These are phyloP conservation scores for Coemansia brasiliensis DNA, from an alignment of 192 early-diverging fungal species.

Conservation along the genomic window DNA sequence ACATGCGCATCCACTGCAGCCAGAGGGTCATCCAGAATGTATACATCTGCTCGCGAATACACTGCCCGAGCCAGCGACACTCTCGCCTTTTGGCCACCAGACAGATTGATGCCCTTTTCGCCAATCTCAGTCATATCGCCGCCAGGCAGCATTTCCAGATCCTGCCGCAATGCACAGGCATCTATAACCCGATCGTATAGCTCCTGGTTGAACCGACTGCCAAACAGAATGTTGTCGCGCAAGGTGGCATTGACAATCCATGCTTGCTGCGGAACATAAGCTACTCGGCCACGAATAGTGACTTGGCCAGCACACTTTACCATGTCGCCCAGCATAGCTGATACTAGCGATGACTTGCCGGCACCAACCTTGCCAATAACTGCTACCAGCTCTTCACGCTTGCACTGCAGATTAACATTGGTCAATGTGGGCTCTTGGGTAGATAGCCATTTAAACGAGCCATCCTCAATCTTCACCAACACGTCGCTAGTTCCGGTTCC, in stretches of 20 bases:
- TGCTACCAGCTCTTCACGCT: conserved; percentile 57
- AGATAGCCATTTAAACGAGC: conserved; percentile 59
- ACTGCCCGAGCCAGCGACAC: conserved; percentile 67
- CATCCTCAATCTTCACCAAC: conserved; percentile 27
- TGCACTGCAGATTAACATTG: conserved; percentile 47
- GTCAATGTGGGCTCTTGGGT: conserved; percentile 34
- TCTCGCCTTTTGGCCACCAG: conserved; percentile 66
- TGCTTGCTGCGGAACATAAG: conserved; percentile 64
- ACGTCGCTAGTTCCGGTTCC: conserved; percentile 18
- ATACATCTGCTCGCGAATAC: conserved; percentile 65
- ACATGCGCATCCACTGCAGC: conserved; percentile 69
- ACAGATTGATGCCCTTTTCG: conserved; percentile 65
- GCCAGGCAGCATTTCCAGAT: conserved; percentile 60
- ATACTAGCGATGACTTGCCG: conserved; percentile 66
- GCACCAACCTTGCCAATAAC: conserved; percentile 65
- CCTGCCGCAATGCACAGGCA: conserved; percentile 57
- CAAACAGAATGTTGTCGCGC: conserved; percentile 70
- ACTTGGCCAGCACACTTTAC: conserved; percentile 41
- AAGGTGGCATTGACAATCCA: conserved; percentile 72
- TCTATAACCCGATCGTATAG: conserved; percentile 60
- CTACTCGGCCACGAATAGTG: conserved; percentile 36
- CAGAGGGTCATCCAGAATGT: conserved; percentile 73
- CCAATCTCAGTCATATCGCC: conserved; percentile 65
- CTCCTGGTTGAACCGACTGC: conserved; percentile 55
- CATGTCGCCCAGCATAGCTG: conserved; percentile 66